Evolutionary conservation across 2,329 filamentous ascomycete species (phyloP), one percentile per base, ranked within the genome.

Genomic region (Trichoderma sp.): DNA sequence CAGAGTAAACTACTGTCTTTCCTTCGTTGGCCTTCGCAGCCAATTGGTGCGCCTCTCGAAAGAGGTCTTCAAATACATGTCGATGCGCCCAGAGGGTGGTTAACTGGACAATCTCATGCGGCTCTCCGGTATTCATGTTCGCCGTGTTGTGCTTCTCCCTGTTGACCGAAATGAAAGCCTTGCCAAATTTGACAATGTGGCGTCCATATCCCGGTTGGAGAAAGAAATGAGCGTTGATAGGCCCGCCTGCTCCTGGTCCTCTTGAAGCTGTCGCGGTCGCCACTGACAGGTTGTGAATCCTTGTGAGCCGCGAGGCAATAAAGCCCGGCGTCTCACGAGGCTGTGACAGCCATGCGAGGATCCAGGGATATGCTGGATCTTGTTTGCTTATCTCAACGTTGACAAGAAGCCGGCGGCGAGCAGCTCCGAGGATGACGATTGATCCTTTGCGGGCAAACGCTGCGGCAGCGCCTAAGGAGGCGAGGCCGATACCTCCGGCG

Each of bases 321-420:
- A 87, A 92, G 73, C 86, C 93, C 76, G 77, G 84, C 78, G 85
- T 81, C 69, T 90, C 87, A 66, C 94, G 93, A 74, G 94, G 93
- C 70, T 93, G 88, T 7, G 94, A 95, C 80, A 99, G 92, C 95
- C 96, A 99, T 74, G 95, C 91, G 11, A 99, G 87, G 55, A 99
- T 90, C 95, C 95, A 98, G 53, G 91, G 91, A 80, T 98, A 99
- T 2, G 95, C 95, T 58, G 94, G 90, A 82, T 99, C 96, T 77
- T 95, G 93, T 79, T 94, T 93, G 81, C 93, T 95, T 81, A 99
- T 97, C 82, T 99, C 96, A 77, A 99, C 90, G 77, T 98, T 94
- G 77, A 98, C 93, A 34, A 99, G 90, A 83, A 99, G 90, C 63
- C 95, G 93, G 68, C 92, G 91, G 64, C 93, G 92, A 72, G 97